Conservation (phyloP, 139 green algal genomes). For the Chloropicon primus region DNA sequence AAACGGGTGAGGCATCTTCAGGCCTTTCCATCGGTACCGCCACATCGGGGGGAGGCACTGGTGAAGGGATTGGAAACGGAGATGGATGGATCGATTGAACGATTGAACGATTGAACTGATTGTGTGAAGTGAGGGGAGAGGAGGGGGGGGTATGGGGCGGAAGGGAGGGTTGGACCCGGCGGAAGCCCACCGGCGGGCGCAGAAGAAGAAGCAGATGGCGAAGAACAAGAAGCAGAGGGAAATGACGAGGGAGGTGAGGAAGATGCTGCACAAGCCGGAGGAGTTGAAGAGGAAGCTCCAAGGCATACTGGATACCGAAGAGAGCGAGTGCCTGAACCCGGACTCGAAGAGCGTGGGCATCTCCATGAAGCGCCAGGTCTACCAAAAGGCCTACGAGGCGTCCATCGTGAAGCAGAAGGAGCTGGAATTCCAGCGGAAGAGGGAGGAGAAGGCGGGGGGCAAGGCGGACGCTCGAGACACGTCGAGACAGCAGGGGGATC, state of each 20-base stretch:
- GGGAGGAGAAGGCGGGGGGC: background rate
- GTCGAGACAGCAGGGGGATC: too few relatives aligned
- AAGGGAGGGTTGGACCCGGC: background rate
- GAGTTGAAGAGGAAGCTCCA: background rate
- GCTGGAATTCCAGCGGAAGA: background rate
- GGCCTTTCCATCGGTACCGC: too few relatives aligned
- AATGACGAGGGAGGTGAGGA: background rate
- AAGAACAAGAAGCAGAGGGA: background rate
- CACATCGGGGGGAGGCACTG: too few relatives aligned
- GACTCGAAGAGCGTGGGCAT: background rate
- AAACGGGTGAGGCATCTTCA: too few relatives aligned
- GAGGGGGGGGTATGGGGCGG: background rate
- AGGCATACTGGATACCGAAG: background rate
- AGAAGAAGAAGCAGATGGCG: background rate
- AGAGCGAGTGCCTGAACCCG: background rate
- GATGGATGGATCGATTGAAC: too few relatives aligned
- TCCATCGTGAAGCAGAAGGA: background rate
- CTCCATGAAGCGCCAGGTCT: background rate
- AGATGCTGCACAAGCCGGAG: background rate
- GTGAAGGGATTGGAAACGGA: too few relatives aligned
- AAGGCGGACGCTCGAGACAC: background rate
- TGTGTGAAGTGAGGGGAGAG: too few relatives aligned
- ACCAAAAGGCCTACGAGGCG: background rate
- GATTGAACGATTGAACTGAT: background rate
- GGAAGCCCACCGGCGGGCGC: background rate